These are phyloP conservation scores for Acmispon strigosus DNA, from an alignment of 306 rosid genomes.

Conservation along the genomic window DNA sequence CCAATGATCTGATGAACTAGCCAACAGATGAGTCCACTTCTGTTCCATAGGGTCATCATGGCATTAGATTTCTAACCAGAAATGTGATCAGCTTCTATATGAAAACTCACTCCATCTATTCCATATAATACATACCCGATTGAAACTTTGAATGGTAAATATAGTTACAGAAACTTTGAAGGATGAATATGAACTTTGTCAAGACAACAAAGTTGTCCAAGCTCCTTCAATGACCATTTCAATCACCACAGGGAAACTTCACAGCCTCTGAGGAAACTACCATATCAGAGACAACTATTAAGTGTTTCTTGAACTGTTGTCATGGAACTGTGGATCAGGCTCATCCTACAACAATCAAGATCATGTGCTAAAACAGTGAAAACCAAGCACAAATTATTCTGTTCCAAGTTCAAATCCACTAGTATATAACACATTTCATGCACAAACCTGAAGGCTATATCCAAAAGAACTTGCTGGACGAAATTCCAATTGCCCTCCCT, in stretches of 20 bases:
- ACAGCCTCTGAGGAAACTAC: constrained; percentile 5
- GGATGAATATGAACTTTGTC: not conserved
- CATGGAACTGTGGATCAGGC: constrained; percentile 61
- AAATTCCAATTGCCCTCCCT: constrained; percentile 77
- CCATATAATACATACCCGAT: not conserved
- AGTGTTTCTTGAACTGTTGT: constrained; percentile 59
- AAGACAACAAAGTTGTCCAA: not conserved
- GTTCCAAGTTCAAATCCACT: constrained; percentile 6
- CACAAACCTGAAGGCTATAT: constrained; percentile 73
- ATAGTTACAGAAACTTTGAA: not conserved
- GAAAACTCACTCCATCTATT: not conserved
- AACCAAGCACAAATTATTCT: constrained; percentile 3
- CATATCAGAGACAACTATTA: constrained; percentile 20
- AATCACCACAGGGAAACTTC: constrained; percentile 1
- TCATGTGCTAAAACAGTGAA: constrained; percentile 17
- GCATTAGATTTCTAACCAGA: not conserved
- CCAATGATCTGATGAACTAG: no score
- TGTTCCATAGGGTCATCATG: no score
- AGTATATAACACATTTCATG: not conserved
- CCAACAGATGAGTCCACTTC: no score
- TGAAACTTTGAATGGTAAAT: not conserved
- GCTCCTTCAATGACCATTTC: constrained; percentile 8
- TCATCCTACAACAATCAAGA: constrained; percentile 67
- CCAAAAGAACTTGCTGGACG: constrained; percentile 57
- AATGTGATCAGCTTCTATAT: not conserved